Percentiles rank a stretch among this genome's conserved stretches.
Conservation (phyloP, 192 early-diverging fungal species). For the Radiomyces spectabilis region DNA sequence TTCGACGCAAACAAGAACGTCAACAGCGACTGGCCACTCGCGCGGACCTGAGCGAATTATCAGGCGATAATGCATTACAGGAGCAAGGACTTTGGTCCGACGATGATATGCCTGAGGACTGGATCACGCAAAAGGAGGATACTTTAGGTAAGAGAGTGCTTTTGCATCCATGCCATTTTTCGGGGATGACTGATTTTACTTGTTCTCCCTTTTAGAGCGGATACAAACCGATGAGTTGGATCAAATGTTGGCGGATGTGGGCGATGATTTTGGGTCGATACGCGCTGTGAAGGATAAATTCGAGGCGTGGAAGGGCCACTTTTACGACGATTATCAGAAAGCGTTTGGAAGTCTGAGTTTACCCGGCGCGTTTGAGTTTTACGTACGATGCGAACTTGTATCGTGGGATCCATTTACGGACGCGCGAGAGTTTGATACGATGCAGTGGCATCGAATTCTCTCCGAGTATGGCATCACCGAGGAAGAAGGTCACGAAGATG, state of each 20-base stretch:
- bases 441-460: conserved; percentile 27
- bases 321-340: conserved; percentile 44
- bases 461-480: conserved; percentile 16
- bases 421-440: conserved; percentile 22
- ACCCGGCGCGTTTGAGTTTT: conserved; percentile 50
- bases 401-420: conserved; percentile 41
- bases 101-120: conserved; percentile 32
- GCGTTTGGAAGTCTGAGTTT: conserved; percentile 48
- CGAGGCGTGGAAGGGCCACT: conserved; percentile 42
- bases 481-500: conserved; percentile 13
- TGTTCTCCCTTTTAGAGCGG: conserved; percentile 10
- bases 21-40: conserved; percentile 2
- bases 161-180: not conserved
- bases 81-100: conserved; percentile 34
- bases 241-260: conserved; percentile 32
- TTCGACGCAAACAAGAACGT: conserved; percentile 24
- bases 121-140: conserved; percentile 17
- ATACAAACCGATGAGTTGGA: conserved; percentile 23
- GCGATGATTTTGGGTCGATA: conserved; percentile 35
- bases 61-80: not conserved
- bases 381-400: conserved; percentile 42
- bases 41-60: not conserved
- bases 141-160: conserved; percentile 15
- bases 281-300: conserved; percentile 38
- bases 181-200: not conserved